These are phyloP conservation scores for Paecilomyces sp. DNA, from an alignment of 2,329 filamentous ascomycete species.

Conservation along the genomic window DNA sequence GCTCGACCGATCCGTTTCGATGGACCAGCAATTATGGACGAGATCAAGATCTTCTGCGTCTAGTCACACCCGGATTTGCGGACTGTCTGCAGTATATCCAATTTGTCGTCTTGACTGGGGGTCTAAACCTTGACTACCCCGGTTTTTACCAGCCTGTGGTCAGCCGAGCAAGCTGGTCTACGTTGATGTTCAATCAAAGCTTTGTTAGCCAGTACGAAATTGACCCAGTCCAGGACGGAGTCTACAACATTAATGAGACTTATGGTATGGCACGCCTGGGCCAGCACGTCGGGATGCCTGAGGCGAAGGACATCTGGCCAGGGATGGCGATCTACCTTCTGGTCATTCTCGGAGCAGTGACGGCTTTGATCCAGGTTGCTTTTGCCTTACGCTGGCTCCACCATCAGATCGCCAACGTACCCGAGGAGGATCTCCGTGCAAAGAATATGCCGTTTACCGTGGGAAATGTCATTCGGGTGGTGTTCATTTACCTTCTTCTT, in stretches of 20 bases:
- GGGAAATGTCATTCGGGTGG: conserved; percentile 72
- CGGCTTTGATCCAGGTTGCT: conserved; percentile 65
- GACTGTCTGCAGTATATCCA: conserved; percentile 97
- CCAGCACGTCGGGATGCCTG: conserved; percentile 73
- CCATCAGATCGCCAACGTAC: conserved; percentile 61
- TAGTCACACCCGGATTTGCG: conserved; percentile 92
- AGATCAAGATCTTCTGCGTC: conserved; percentile 80
- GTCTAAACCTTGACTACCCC: conserved; percentile 78
- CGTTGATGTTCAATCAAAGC: conserved; percentile 87
- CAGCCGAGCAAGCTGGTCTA: conserved; percentile 81
- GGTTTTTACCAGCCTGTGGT: conserved; percentile 90
- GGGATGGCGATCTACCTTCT: conserved; percentile 90
- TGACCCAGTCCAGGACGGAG: not conserved
- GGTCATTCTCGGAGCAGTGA: conserved; percentile 61
- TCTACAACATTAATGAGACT: conserved; percentile 72
- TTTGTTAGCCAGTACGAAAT: conserved; percentile 62
- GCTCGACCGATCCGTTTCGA: conserved; percentile 78
- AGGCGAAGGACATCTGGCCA: conserved; percentile 77
- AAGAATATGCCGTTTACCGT: conserved; percentile 87
- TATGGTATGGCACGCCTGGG: conserved; percentile 75
- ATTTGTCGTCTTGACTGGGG: conserved; percentile 82
- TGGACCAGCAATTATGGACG: conserved; percentile 98
- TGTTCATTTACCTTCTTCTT: conserved; percentile 87
- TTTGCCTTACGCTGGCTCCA: conserved; percentile 73
- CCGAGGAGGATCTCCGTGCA: conserved; percentile 78